phyloP scores from a whole-genome alignment of 345 rosid genomes.

The Cardamine chenopodiifolia region DNA sequence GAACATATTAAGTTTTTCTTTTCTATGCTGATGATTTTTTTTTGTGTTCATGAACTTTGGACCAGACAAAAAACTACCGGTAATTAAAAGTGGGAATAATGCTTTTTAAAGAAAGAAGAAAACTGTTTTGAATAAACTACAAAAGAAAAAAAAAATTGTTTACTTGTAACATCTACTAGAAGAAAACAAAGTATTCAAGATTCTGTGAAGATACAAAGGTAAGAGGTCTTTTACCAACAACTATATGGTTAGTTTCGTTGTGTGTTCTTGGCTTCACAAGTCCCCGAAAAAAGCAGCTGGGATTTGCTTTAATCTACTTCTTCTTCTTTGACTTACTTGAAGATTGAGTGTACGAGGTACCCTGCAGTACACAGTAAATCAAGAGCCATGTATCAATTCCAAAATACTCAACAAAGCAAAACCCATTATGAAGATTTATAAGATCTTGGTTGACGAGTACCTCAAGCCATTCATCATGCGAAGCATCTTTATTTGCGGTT shows the following conservation, averaged over 20 bases:
- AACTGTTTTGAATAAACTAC: too few relatives aligned
- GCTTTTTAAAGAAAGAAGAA: not conserved
- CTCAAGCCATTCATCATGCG: conserved; percentile 96
- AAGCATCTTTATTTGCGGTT: conserved; percentile 65
- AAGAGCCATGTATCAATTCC: not conserved
- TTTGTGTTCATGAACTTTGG: too few relatives aligned
- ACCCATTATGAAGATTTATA: not conserved
- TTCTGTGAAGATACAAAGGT: conserved; percentile 22
- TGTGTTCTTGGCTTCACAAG: conserved; percentile 9
- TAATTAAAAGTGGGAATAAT: too few relatives aligned
- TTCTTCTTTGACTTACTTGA: conserved; percentile 80
- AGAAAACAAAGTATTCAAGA: not conserved
- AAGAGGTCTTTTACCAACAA: conserved; percentile 29
- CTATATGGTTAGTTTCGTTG: conserved; percentile 26
- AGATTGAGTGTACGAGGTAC: conserved; percentile 64
- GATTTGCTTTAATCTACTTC: conserved; percentile 46
- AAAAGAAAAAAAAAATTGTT: not conserved
- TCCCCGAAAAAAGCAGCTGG: not conserved
- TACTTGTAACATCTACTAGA: not conserved
- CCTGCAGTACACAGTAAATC: conserved; percentile 47
- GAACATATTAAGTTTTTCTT: too few relatives aligned
- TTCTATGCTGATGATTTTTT: too few relatives aligned
- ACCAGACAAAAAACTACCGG: too few relatives aligned
- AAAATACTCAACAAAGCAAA: not conserved
- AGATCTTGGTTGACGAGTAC: conserved; percentile 27